Conservation (phyloP, 768 basidiomycete genomes). For the Suillus sp. region DNA sequence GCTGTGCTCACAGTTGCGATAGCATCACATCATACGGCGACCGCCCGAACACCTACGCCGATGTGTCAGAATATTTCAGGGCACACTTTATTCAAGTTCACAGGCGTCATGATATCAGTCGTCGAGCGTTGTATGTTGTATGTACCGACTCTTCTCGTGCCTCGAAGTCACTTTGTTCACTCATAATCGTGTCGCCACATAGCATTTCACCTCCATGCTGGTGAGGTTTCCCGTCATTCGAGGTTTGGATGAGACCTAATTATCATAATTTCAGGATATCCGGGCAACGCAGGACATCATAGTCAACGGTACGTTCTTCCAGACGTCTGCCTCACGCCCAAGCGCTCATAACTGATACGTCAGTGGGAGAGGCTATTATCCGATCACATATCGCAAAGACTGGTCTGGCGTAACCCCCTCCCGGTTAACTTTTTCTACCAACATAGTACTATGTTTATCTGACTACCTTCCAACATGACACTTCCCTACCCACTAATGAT, state of each 20-base stretch:
- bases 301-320: conserved; percentile 49
- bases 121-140: conserved; percentile 65
- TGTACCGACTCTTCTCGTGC: conserved; percentile 32
- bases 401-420: conserved; percentile 37
- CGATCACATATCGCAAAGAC: conserved; percentile 63
- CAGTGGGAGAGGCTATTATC: conserved; percentile 69
- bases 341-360: conserved; percentile 12
- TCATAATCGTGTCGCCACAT: conserved; percentile 9
- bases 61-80: conserved; percentile 78
- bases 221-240: conserved; percentile 36
- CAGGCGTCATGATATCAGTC: conserved; percentile 59
- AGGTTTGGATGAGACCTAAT: background rate
- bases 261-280: conserved; percentile 49
- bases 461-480: conserved; percentile 9
- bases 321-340: background rate
- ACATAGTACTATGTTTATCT: conserved; percentile 8
- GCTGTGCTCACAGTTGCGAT: conserved; percentile 8
- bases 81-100: conserved; percentile 82
- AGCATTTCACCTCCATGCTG: conserved; percentile 77
- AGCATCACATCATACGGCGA: conserved; percentile 81
- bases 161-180: conserved; percentile 5
- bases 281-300: conserved; percentile 69
- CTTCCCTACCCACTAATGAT: conserved; percentile 5
- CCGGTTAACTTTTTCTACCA: background rate
- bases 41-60: conserved; percentile 68